phyloP scores from a whole-genome alignment of 495 filamentous ascomycete species.

The Aspergillus kassunensis region DNA sequence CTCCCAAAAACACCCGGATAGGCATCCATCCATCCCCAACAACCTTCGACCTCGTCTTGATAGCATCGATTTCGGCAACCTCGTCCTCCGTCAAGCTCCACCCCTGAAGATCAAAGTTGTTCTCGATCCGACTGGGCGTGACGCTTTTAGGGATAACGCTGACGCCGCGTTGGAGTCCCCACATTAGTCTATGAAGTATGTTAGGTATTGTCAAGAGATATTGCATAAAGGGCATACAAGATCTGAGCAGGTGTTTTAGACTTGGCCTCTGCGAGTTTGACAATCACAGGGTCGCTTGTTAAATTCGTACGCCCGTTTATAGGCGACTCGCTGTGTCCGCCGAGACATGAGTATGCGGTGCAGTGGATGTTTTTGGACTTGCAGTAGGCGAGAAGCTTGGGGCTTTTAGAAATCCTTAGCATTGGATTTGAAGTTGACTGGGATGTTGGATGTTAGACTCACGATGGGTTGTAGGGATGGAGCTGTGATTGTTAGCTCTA shows the following conservation, averaged over 20 bases:
- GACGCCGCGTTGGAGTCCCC: background rate
- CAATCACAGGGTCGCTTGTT: background rate
- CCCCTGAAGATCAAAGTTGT: slow-evolving; percentile 4
- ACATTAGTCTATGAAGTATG: background rate
- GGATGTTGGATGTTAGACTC: background rate
- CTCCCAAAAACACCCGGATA: background rate
- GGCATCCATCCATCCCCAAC: slow-evolving; percentile 9
- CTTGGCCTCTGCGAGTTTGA: background rate
- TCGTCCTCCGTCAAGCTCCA: background rate
- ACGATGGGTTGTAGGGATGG: slow-evolving; percentile 10
- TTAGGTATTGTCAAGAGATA: background rate
- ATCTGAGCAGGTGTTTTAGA: slow-evolving; percentile 3
- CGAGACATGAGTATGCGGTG: slow-evolving; percentile 9
- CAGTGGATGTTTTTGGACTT: slow-evolving; percentile 4
- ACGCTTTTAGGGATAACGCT: slow-evolving; percentile 4
- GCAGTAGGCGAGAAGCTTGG: slow-evolving; percentile 10
- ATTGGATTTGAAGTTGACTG: background rate
- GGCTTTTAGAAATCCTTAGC: background rate
- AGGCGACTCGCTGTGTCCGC: background rate
- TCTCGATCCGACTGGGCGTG: slow-evolving; percentile 3
- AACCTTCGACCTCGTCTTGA: slow-evolving; percentile 5
- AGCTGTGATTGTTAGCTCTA: background rate
- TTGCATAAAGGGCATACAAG: background rate
- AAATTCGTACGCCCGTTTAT: slow-evolving; percentile 6
- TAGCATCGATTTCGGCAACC: background rate